Base-by-base conservation (phyloP, 2,329 filamentous ascomycete species). In the Didymella exigua region DNA sequence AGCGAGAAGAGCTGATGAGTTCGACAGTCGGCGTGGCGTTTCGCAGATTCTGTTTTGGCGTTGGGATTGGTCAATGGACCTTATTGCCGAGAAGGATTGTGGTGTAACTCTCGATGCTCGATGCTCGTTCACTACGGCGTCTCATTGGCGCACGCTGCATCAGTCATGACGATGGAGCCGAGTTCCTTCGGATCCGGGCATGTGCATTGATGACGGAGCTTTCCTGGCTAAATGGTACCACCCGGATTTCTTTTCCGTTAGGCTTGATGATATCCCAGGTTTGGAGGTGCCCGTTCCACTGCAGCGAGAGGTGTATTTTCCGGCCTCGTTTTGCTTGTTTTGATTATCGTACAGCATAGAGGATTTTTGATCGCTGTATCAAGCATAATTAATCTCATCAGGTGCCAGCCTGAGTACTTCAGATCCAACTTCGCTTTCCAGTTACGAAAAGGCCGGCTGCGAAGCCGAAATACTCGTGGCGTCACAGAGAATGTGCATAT, bases 1-100 rank as follows among this genome's bases (percentile, higher is more conserved):
- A 64, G 59, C 26, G 58, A 50, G 14, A 36, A 47, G 26, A 65
- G 60, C 26, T 63, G 48, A 50, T 5, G 18, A 4, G 6, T 18
- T 18, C 13, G 23, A 40, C 21, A 29, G 5, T 24, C 9, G 24
- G 30, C 24, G 31, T 18, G n/a, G 14, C 23, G 26, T 54, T 34
- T 23, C 19, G 11, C 21, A 8, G 30, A 16, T 30, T 24, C 21
- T 33, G 21, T 29, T 36, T 23, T 46, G 29, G 40, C 38, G 23
- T 54, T 54, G 6, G 40, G 38, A 41, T 36, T 47, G 46, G 34
- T 26, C 2, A 3, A 5, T 7, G 43, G 50, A 2, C 9, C 16
- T 2, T 7, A n/a, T 18, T 16, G 16, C 37, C 37, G 40, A 41
- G 38, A 31, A 40, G 51, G 33, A 49, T 46, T 30, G 18, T 45